Evolutionary conservation across 2,329 filamentous ascomycete genomes (phyloP).

Genomic region (Stromatinia cepivora): DNA sequence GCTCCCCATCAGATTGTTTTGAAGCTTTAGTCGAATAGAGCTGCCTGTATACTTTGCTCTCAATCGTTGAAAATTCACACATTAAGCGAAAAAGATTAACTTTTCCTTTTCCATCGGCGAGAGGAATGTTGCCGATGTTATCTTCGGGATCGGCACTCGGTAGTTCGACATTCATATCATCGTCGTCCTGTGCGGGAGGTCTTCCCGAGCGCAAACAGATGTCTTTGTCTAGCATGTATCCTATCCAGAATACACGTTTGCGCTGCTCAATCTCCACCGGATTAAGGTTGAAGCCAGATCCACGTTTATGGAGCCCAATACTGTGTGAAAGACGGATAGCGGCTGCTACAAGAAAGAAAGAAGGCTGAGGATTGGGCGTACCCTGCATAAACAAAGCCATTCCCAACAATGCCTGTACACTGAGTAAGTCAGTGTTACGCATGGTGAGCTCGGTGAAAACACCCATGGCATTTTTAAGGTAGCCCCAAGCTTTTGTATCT

Average conservation of each 20-base stretch:
- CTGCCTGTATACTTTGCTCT: conserved; percentile 90
- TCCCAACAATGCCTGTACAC: conserved; percentile 88
- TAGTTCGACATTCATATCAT: conserved; percentile 93
- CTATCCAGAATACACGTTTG: conserved; percentile 76
- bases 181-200: conserved; percentile 71
- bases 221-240: conserved; percentile 72
- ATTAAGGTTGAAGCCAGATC: conserved; percentile 89
- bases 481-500: conserved; percentile 91
- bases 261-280: conserved; percentile 91
- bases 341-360: conserved; percentile 85
- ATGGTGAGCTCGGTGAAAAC: conserved; percentile 91
- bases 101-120: conserved; percentile 85
- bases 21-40: conserved; percentile 91
- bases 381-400: conserved; percentile 96
- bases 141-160: conserved; percentile 88
- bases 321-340: conserved; percentile 89
- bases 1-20: conserved; percentile 87
- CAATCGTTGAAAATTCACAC: conserved; percentile 87
- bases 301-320: conserved; percentile 92
- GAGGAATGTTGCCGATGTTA: conserved; percentile 90
- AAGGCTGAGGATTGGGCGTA: conserved; percentile 93
- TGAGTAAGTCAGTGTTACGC: conserved; percentile 92
- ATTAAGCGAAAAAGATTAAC: conserved; percentile 94
- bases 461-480: conserved; percentile 94
- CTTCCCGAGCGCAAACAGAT: conserved; percentile 71